These are phyloP conservation scores for Linnemannia hyalina DNA, from an alignment of 192 early-diverging fungal genomes.

Conservation along the genomic window DNA sequence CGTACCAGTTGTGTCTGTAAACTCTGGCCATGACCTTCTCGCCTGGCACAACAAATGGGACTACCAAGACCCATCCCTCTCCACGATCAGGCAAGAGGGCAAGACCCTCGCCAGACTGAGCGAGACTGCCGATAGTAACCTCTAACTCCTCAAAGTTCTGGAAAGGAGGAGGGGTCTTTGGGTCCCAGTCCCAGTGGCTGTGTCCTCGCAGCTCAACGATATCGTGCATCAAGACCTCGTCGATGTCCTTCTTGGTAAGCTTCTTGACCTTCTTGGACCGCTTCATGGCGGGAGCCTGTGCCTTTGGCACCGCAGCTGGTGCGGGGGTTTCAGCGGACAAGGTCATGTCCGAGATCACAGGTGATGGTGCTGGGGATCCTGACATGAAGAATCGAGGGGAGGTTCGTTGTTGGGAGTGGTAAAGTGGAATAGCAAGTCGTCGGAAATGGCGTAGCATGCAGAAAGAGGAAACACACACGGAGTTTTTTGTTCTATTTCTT, in stretches of 20 bases:
- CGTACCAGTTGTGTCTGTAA: constrained; percentile 52
- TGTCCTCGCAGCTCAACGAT: constrained; percentile 49
- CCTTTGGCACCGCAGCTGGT: not conserved
- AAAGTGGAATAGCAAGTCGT: constrained; percentile 17
- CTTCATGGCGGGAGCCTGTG: constrained; percentile 8
- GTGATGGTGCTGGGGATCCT: constrained; percentile 81
- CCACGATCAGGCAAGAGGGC: constrained; percentile 50
- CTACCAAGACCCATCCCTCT: constrained; percentile 46
- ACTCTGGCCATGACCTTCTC: constrained; percentile 54
- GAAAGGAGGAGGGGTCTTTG: constrained; percentile 47
- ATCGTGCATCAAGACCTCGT: constrained; percentile 54
- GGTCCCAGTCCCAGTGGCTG: constrained; percentile 49
- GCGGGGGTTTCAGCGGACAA: constrained; percentile 13
- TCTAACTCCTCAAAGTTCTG: constrained; percentile 56
- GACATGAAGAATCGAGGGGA: constrained; percentile 64
- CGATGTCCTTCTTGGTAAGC: constrained; percentile 52
- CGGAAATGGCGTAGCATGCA: constrained; percentile 31
- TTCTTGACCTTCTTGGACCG: constrained; percentile 52
- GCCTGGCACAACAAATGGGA: constrained; percentile 46
- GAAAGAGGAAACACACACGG: constrained; percentile 8
- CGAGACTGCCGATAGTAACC: constrained; percentile 46
- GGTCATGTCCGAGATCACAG: constrained; percentile 22
- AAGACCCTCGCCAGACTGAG: constrained; percentile 50
- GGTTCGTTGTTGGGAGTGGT: not conserved
- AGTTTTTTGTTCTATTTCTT: not conserved